A percentile compares a stretch with the other conserved stretches of the same genome.
Evolutionary conservation across 1,139 yeast genomes (phyloP).

Genomic region (Suhomyces guaymorum): DNA sequence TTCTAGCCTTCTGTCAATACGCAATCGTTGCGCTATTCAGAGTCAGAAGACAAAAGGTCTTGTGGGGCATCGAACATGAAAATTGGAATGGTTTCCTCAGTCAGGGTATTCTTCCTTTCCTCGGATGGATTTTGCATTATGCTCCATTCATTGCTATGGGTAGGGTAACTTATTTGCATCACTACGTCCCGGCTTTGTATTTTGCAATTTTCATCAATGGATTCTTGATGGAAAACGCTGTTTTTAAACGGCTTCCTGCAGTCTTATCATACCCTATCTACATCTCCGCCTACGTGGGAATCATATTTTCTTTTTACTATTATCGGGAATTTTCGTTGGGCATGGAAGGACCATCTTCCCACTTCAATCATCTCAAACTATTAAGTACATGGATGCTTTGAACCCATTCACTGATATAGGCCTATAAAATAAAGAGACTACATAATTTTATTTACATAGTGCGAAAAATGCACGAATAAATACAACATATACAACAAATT

Average conservation of each 20-base stretch:
- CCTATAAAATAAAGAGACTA: no score
- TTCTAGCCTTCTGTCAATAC: constrained; percentile 23
- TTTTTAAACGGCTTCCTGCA: constrained; percentile 21
- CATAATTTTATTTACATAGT: no score
- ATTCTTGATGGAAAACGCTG: constrained; percentile 33
- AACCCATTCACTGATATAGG: no score
- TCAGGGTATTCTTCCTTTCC: constrained; percentile 34
- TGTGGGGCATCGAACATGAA: constrained; percentile 18
- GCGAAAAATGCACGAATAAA: no score
- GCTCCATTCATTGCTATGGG: constrained; percentile 37
- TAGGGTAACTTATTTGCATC: constrained; percentile 38
- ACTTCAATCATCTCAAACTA: no score
- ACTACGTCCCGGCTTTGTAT: constrained; percentile 38
- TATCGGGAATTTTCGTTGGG: no score
- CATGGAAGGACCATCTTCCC: no score
- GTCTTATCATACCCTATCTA: no score
- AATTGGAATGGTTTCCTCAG: constrained; percentile 29
- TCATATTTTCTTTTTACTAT: no score
- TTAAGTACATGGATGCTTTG: no score
- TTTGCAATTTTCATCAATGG: constrained; percentile 38
- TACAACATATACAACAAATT: no score
- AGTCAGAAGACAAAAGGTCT: constrained; percentile 38
- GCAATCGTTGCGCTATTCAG: constrained; percentile 18
- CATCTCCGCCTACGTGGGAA: no score
- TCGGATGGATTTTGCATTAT: constrained; percentile 36